Evolutionary conservation across 2,329 filamentous ascomycete species (phyloP).

Genomic region (Fusarium buxicola): DNA sequence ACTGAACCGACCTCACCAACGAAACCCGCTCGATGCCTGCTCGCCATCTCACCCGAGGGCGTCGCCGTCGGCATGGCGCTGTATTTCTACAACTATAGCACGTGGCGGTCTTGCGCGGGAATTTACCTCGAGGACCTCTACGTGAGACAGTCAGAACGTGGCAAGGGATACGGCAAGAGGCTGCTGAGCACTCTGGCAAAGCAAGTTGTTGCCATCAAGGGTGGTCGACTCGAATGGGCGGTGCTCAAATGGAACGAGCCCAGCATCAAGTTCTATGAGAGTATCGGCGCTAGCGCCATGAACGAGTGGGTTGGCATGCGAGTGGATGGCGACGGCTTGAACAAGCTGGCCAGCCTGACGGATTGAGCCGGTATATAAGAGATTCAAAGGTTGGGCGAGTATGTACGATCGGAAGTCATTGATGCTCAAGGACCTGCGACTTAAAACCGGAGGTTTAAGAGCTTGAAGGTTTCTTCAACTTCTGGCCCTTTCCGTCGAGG

Average conservation of each 20-base stretch:
- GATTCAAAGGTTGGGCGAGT: not conserved
- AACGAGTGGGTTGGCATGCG: conserved; percentile 81
- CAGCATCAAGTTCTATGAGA: conserved; percentile 87
- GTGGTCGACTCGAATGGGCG: conserved; percentile 86
- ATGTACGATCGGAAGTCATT: not conserved
- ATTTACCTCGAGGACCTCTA: conserved; percentile 97
- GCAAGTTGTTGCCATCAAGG: conserved; percentile 78
- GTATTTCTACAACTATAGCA: conserved; percentile 96
- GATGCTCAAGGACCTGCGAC: not conserved
- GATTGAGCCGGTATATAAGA: conserved; percentile 38
- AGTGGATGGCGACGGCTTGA: conserved; percentile 74
- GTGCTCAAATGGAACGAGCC: conserved; percentile 95
- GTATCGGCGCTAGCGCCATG: conserved; percentile 74
- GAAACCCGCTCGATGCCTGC: conserved; percentile 79
- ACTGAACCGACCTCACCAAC: conserved; percentile 66
- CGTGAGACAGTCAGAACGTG: conserved; percentile 76
- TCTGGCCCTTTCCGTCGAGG: conserved; percentile 49
- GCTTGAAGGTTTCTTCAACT: not conserved
- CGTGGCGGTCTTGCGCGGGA: conserved; percentile 87
- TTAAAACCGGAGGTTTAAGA: not conserved
- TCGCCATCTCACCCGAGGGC: conserved; percentile 67
- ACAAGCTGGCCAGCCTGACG: conserved; percentile 65
- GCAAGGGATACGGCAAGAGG: conserved; percentile 81
- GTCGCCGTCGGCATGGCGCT: conserved; percentile 80
- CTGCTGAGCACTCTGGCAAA: conserved; percentile 82